Base-by-base conservation (phyloP, 2,329 filamentous ascomycete species). In the Diaporthe sp. region DNA sequence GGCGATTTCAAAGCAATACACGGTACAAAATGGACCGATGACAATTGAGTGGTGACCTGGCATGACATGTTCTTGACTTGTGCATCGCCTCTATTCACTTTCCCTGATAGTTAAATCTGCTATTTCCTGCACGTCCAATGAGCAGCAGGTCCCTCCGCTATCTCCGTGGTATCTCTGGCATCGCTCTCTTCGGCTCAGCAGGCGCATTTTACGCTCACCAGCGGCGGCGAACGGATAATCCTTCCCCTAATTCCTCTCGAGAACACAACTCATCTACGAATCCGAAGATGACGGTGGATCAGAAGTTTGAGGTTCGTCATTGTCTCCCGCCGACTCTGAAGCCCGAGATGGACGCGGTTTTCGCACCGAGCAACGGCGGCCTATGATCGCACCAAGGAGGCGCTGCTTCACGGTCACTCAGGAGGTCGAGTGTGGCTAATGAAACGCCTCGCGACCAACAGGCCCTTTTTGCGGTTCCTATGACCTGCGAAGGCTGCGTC, bases 401-500 rank as follows among this genome's bases (percentile, higher is more conserved):
- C 22, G 70, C 44, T 42, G 57, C 58, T 72, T 49, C 42, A 22
- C n/a, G 34, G 71, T 57, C 49, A 46, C 39, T 22, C 34, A 73
- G 34, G 71, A 73, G 71, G 37, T 69, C 65, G n/a, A 69, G 34
- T 39, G 65, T 78, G 67, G 73, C 76, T 77, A 72, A 75, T 73
- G 75, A 73, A 46, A 76, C 73, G 53, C 19, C 49, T 15, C n/a
- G 51, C 44, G 31, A 44, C 55, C 37, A 80, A 81, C 80, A 98
- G 94, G 98, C 96, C 77, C 93, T 96, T 78, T 98, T 98, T 85
- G 95, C 96, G 78, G 97, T 98, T 79, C 96, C 95, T 73, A 93
- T 98, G 88, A 95, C 93, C 85, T 98, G 97, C 87, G 93, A 98
- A 80, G 88, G 90, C 82, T 98, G 97, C 87, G 92, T 98, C 84